phyloP scores from a whole-genome alignment of 257 asterid genomes.

The Solanum pimpinellifolium region DNA sequence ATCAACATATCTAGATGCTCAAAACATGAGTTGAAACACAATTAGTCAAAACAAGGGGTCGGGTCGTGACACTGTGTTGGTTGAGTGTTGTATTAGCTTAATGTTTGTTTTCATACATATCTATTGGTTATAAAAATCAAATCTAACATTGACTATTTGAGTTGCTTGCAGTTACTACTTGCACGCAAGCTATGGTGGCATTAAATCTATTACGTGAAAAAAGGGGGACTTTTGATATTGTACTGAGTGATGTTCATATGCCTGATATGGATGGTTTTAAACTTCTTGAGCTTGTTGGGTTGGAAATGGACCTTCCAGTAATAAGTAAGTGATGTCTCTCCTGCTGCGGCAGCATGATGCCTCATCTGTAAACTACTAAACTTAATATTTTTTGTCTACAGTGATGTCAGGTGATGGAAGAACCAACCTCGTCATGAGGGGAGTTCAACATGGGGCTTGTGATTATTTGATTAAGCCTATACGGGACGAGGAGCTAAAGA shows the following conservation, averaged over 20 bases:
- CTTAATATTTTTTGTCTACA: constrained; percentile 17
- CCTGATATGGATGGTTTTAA: constrained; percentile 97
- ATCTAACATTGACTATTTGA: background rate
- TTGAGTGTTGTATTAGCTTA: background rate
- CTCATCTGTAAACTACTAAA: background rate
- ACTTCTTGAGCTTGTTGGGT: constrained; percentile 82
- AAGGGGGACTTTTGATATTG: constrained; percentile 65
- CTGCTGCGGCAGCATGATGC: background rate
- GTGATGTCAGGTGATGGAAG: constrained; percentile 92
- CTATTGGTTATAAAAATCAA: background rate
- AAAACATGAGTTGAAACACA: background rate
- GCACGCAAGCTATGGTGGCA: constrained; percentile 66
- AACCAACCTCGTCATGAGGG: constrained; percentile 68
- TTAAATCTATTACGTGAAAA: constrained; percentile 59
- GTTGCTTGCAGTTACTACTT: constrained; percentile 60
- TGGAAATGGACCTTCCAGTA: constrained; percentile 96
- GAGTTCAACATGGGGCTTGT: constrained; percentile 87
- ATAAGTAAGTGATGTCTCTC: constrained; percentile 53
- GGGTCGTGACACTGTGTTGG: background rate
- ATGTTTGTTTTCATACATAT: background rate
- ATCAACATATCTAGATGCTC: background rate
- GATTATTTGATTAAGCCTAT: constrained; percentile 87
- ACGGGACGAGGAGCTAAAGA: constrained; percentile 68
- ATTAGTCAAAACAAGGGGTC: background rate
- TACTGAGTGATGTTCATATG: constrained; percentile 92